Base-by-base conservation (phyloP, 768 basidiomycete genomes). In the Galerina sulciceps region DNA sequence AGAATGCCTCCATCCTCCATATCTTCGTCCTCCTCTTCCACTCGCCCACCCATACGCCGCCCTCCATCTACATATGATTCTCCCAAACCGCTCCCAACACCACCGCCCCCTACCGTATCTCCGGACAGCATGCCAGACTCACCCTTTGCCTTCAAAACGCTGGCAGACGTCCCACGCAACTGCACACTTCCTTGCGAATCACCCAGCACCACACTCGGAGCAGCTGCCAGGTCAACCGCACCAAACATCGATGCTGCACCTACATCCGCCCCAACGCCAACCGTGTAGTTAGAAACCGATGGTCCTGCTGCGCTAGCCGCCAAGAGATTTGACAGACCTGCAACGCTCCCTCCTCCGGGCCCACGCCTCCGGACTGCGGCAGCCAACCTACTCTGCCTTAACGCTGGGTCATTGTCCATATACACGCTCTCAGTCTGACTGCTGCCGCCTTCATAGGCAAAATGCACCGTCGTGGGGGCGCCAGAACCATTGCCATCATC, bases 1-100 rank as follows among this genome's bases (percentile, higher is more conserved):
- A 96, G 75, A 62, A 97, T 88, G 15, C 95, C 94, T 0, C 85
- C 91, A 72, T 95, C 93, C 66, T 85, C 85, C 61, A 90, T 67
- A 17, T 74, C 79, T 22, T 89, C 88, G 4, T 88, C 86, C 44
- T 88, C 81, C 14, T 85, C 85, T 22, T 83, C 82, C 46, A 81
- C 75, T 47, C 72, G 79, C 49, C 81, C 73, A 10, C 17, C 58
- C 18, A 58, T 53, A 42, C 69, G 63, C 65, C 79, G 77, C 54
- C 76, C 76, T 5, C 81, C 90, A 73, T 93, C 91, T 20, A 91
- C 88, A 70, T 93, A 93, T 44, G 90, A 90, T 62, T 82, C 88
- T 43, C 87, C 86, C 44, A 93, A 71, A 47, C 81, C 79, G 65
- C 87, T 85, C 18, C 79, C 81, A 61, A 90, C 83, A 5, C 80